Base-by-base conservation (phyloP, 768 basidiomycete genomes). In the Collybia mongolica region DNA sequence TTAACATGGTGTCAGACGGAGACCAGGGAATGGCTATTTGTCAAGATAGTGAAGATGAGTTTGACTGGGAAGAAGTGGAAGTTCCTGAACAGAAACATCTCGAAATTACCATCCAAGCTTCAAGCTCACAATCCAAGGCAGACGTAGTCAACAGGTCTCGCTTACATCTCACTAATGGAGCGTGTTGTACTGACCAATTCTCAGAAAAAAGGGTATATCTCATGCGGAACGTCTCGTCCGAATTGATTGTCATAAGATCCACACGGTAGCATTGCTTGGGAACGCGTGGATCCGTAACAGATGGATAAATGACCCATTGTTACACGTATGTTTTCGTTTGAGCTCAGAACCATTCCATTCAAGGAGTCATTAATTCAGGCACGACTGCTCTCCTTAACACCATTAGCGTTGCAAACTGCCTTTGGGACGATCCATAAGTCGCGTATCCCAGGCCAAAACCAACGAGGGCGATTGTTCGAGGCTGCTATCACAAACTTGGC, bases 401-500 rank as follows among this genome's bases (percentile, higher is more conserved):
- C 97, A 1, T 74, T 94, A 20, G 60, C 79, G 15, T 72, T 96
- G 8, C 92, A 95, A 65, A 85, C 84, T 46, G 77, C 87, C 8
- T 94, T 99, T 67, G 75, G 79, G 9, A 76, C 82, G 66, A 93
- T 94, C 65, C 83, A 89, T 71, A 86, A 90, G 65, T 81, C 89
- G 36, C 78, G 83, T 50, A 69, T 90, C 18, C 93, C 96, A 1
- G 92, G 97, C 53, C 76, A 81, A 12, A 79, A 82, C 46, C 83
- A 84, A 59, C 86, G 97, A 8, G 92, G 92, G 1, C 84, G 90
- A 6, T 77, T 94, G 56, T 99, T 98, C 62, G 93, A 98, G 68
- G 74, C 77, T 12, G 88, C 93, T 3, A 72, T 97, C 18, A 73
- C 74, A 28, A 80, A 81, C 37, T 82, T 98, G 7, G 78, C 78